phyloP scores from a whole-genome alignment of 164 flowering plant species.

The Magnolia officinalis region DNA sequence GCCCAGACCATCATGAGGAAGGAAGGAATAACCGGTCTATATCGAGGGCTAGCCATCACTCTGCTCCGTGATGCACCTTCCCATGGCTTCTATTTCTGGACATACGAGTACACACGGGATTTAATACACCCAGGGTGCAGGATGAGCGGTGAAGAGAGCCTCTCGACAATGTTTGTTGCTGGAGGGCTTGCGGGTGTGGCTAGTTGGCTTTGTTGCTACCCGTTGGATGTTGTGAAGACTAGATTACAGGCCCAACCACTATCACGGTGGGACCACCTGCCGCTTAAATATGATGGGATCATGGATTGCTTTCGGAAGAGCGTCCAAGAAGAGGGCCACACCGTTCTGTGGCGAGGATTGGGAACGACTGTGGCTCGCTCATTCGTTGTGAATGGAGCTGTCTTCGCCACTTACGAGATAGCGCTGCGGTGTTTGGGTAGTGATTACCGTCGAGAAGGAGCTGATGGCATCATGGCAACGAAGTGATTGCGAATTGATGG shows the following conservation, averaged over 20 bases:
- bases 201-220: slow-evolving; percentile 84
- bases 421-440: slow-evolving; percentile 46
- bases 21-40: slow-evolving; percentile 73
- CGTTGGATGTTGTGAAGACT: slow-evolving; percentile 82
- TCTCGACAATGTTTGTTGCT: slow-evolving; percentile 69
- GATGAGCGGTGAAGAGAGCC: slow-evolving; percentile 55
- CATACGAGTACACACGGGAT: slow-evolving; percentile 78
- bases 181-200: slow-evolving; percentile 94
- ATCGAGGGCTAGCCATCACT: slow-evolving; percentile 66
- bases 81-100: slow-evolving; percentile 77
- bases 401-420: slow-evolving; percentile 77
- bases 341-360: slow-evolving; percentile 73
- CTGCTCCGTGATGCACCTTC: slow-evolving; percentile 76
- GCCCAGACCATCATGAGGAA: slow-evolving; percentile 44
- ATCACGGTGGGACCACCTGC: slow-evolving; percentile 9
- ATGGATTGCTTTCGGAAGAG: slow-evolving; percentile 71
- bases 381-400: slow-evolving; percentile 80
- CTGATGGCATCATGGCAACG: neutral
- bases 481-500: neutral
- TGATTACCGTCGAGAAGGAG: neutral
- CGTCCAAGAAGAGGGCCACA: slow-evolving; percentile 57
- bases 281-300: slow-evolving; percentile 58
- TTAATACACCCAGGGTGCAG: slow-evolving; percentile 83
- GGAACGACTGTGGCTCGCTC: slow-evolving; percentile 81
- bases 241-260: slow-evolving; percentile 63